Evolutionary conservation across 2,329 filamentous ascomycete genomes (phyloP).

Genomic region (Epichloe gansuensis): DNA sequence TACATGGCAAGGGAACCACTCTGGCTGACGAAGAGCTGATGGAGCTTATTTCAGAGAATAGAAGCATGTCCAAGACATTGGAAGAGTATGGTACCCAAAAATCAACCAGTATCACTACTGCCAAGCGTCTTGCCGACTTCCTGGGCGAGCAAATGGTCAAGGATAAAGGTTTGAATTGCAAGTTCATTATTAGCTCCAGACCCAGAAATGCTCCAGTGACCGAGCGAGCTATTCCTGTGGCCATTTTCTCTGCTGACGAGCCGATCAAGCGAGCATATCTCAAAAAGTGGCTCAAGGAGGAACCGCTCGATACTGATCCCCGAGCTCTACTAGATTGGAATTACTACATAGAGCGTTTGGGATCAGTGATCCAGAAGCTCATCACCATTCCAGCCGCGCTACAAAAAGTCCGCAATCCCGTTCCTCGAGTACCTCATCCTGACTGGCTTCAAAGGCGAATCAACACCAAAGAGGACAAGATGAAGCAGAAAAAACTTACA

Average conservation of each 20-base stretch:
- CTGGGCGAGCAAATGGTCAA: slow-evolving; percentile 98
- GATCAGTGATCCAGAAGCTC: slow-evolving; percentile 95
- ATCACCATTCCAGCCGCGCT: slow-evolving; percentile 96
- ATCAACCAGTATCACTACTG: slow-evolving; percentile 98
- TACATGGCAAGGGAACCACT: slow-evolving; percentile 78
- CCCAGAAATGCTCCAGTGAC: slow-evolving; percentile 87
- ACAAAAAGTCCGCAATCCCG: slow-evolving; percentile 89
- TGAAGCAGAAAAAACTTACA: slow-evolving; percentile 98
- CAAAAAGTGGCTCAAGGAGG: slow-evolving; percentile 91
- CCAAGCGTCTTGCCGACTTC: slow-evolving; percentile 88
- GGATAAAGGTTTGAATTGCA: slow-evolving; percentile 97
- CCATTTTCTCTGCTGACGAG: slow-evolving; percentile 92
- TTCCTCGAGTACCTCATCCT: slow-evolving; percentile 84
- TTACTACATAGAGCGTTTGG: slow-evolving; percentile 91
- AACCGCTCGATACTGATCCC: slow-evolving; percentile 82
- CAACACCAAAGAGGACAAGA: slow-evolving; percentile 87
- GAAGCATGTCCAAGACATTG: slow-evolving; percentile 93
- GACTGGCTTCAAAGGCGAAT: slow-evolving; percentile 95
- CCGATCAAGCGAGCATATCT: slow-evolving; percentile 79
- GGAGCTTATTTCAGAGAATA: slow-evolving; percentile 98
- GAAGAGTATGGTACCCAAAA: slow-evolving; percentile 95
- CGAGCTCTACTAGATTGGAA: slow-evolving; percentile 87
- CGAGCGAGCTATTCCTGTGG: slow-evolving; percentile 84
- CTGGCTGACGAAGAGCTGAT: slow-evolving; percentile 95
- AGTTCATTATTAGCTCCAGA: slow-evolving; percentile 90